Conservation (phyloP, 2,329 filamentous ascomycete genomes). For the Arthrobotrys megalospora region DNA sequence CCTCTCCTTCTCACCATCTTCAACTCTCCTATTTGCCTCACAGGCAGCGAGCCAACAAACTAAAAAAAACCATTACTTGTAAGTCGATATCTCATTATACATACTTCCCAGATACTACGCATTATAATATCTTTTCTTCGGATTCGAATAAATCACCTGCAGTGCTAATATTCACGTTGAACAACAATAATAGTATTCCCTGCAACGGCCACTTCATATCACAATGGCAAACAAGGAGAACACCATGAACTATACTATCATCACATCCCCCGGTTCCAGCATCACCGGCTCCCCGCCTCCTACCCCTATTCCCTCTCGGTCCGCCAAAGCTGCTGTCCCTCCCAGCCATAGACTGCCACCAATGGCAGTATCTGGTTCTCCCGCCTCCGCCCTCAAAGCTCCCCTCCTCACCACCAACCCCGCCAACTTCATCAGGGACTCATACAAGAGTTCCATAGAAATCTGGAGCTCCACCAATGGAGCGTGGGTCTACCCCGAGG, state of each 20-base stretch:
- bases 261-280: neutral
- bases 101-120: too few species aligned
- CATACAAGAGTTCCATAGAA: slow-evolving; percentile 31
- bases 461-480: neutral
- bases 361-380: neutral
- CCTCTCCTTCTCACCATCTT: too few species aligned
- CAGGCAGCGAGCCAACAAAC: too few species aligned
- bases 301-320: too few species aligned
- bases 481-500: neutral
- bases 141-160: too few species aligned
- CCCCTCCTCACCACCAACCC: slow-evolving; percentile 17
- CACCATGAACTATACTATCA: neutral
- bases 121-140: too few species aligned
- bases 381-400: neutral
- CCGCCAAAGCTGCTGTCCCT: neutral
- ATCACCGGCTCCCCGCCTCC: neutral
- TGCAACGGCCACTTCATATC: neutral
- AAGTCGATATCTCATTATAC: too few species aligned
- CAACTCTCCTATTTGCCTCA: too few species aligned
- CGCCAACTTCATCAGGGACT: slow-evolving; percentile 9
- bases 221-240: neutral
- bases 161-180: too few species aligned
- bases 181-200: too few species aligned
- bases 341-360: neutral
- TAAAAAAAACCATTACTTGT: too few species aligned